Evolutionary conservation across 139 green algal genomes (phyloP), one percentile per base, ranked within the genome.

Genomic region (Ulvella scutata): DNA sequence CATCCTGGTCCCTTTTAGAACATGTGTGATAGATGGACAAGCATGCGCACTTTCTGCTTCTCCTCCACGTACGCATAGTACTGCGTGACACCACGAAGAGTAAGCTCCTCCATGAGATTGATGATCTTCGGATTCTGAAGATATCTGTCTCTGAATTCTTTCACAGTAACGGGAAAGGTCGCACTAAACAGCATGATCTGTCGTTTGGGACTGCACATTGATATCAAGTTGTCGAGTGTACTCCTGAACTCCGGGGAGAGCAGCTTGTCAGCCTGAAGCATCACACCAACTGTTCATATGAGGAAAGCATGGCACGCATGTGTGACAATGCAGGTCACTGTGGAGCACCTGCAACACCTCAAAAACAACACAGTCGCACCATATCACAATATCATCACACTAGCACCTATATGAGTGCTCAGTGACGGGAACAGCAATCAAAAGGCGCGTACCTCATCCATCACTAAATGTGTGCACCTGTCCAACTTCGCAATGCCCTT

Each of bases 101-200:
- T 99, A 26, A 99, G 90, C 88, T 99, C 94, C 67, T 98, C 95
- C 95, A 99, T 99, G 6, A 98, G 85, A 85, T 99, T 99, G 78
- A 99, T 97, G 77, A 99, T 91, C 83, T 98, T 97, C 0, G 95
- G 95, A 85, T 96, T 96, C 75, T 87, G 76, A 38, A 98, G 84
- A 79, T 93, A 98, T 72, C 90, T 90, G 79, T 98, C 94, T 79
- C 97, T 97, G 84, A 99, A 99, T 39, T 91, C 77, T 80, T 97
- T 97, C 51, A 99, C 95, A 3, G 93, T 98, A 37, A 99, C 95
- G 10, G 95, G 95, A 82, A 99, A 99, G 3, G 94, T 98, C 13
- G 94, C 94, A 7, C 89, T 96, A 84, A 96, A 99, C 33, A 98
- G 85, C 83, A 97, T 88, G 79, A 99, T 96, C 85, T 99, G 95